A percentile compares a stretch with the other conserved stretches of the same genome.
These are phyloP conservation scores for Mycosphaerella arachidis DNA, from an alignment of 2,329 filamentous ascomycete species.

Conservation along the genomic window DNA sequence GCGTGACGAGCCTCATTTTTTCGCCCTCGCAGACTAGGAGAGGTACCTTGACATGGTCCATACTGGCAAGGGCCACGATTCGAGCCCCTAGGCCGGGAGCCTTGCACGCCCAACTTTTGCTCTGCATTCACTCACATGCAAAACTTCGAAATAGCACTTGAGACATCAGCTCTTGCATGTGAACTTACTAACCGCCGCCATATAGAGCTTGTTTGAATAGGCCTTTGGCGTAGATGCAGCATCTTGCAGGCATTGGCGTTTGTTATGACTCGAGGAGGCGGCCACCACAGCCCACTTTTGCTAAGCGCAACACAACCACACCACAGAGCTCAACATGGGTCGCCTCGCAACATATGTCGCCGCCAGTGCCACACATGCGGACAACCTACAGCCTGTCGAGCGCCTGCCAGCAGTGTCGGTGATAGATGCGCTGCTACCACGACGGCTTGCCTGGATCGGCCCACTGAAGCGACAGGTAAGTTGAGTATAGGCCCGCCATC, in stretches of 20 bases:
- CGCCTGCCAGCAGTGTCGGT: conserved; percentile 28
- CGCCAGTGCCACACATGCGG: conserved; percentile 22
- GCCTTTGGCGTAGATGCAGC: too few relatives aligned
- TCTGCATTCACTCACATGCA: neutral
- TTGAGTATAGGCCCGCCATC: conserved; percentile 5
- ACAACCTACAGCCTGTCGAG: conserved; percentile 24
- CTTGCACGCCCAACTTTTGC: neutral
- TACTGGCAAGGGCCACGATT: neutral
- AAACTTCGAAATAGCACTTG: neutral
- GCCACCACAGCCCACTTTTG: neutral
- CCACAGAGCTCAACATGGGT: conserved; percentile 19
- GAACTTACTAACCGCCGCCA: too few relatives aligned
- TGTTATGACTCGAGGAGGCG: neutral
- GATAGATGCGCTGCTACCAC: conserved; percentile 30
- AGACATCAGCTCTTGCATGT: too few relatives aligned
- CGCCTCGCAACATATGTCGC: conserved; percentile 29
- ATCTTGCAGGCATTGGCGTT: too few relatives aligned
- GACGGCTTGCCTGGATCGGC: conserved; percentile 3
- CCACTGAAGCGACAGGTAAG: conserved; percentile 18
- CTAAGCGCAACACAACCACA: neutral
- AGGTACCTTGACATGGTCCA: neutral
- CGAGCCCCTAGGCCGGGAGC: neutral
- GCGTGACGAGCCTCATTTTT: neutral
- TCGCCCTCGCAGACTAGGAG: neutral
- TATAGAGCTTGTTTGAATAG: too few relatives aligned